Percentiles rank a stretch among this genome's conserved stretches.
Conservation (phyloP, 176 grass and related monocot species). For the Paspalum vaginatum region DNA sequence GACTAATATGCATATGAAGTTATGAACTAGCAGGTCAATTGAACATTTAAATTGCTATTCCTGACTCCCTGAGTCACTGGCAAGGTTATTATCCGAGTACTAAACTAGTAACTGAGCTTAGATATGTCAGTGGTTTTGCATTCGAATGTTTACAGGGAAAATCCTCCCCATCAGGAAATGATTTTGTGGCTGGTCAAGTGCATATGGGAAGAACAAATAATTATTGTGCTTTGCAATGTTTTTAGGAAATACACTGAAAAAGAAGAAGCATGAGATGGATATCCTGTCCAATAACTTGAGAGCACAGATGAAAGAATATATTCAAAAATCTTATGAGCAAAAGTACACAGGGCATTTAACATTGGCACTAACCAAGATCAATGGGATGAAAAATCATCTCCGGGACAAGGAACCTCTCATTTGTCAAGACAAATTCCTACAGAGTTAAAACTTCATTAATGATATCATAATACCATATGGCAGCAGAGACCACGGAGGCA, state of each 20-base stretch:
- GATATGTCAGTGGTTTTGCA: background rate
- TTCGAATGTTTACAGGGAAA: background rate
- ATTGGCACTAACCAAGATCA: constrained; percentile 68
- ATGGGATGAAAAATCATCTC: constrained; percentile 91
- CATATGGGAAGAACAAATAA: background rate
- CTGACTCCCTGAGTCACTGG: background rate
- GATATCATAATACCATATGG: constrained; percentile 7
- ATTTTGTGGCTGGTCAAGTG: background rate
- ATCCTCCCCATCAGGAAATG: background rate
- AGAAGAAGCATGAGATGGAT: background rate
- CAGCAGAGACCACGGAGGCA: background rate
- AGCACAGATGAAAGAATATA: constrained; percentile 2
- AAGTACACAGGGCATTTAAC: background rate
- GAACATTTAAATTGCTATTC: constrained; percentile 1
- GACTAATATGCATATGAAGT: background rate
- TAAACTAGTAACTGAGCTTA: background rate
- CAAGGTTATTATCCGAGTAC: background rate
- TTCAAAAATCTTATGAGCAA: background rate
- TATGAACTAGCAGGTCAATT: background rate
- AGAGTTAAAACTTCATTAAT: constrained; percentile 40
- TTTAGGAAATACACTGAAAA: constrained; percentile 8
- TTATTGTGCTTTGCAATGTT: background rate
- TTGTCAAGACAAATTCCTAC: constrained; percentile 91
- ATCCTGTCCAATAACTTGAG: background rate
- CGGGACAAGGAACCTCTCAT: constrained; percentile 93